phyloP scores from a whole-genome alignment of 1,284 basidiomycete species.

The Ganoderma multipileum region DNA sequence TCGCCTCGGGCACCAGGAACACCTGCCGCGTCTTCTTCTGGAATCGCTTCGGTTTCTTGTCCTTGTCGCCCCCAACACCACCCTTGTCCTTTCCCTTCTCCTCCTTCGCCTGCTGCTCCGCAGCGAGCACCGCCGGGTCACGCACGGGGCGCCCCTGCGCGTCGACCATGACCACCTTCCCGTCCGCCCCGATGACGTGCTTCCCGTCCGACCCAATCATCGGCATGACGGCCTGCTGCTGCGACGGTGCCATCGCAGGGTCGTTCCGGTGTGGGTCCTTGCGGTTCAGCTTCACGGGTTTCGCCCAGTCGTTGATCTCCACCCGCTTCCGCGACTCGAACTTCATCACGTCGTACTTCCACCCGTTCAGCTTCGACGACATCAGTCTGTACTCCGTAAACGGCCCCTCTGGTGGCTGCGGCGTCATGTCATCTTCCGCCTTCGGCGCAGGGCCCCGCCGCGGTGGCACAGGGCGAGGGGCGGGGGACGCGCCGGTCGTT shows the following conservation, averaged over 20 bases:
- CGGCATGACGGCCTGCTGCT: conserved; percentile 61
- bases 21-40: conserved; percentile 89
- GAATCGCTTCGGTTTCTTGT: conserved; percentile 69
- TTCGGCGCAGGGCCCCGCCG: conserved; percentile 40
- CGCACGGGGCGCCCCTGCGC: conserved; percentile 73
- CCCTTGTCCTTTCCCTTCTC: conserved; percentile 43
- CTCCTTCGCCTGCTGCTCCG: conserved; percentile 22
- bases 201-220: conserved; percentile 83
- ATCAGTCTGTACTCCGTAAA: conserved; percentile 77
- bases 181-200: conserved; percentile 77
- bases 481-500: conserved; percentile 17
- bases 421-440: conserved; percentile 49
- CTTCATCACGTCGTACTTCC: conserved; percentile 88
- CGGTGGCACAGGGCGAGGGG: conserved; percentile 31
- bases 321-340: conserved; percentile 75
- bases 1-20: conserved; percentile 57
- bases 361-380: conserved; percentile 78
- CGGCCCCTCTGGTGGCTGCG: conserved; percentile 62
- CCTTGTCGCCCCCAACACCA: conserved; percentile 49
- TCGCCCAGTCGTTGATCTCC: conserved; percentile 68
- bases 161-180: conserved; percentile 81
- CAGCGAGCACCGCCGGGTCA: conserved; percentile 15
- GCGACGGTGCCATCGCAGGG: conserved; percentile 45
- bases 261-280: conserved; percentile 75
- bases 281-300: conserved; percentile 84